These are phyloP conservation scores for Conticribra guillardii DNA, from an alignment of 108 stramenopile genomes.

Conservation along the genomic window DNA sequence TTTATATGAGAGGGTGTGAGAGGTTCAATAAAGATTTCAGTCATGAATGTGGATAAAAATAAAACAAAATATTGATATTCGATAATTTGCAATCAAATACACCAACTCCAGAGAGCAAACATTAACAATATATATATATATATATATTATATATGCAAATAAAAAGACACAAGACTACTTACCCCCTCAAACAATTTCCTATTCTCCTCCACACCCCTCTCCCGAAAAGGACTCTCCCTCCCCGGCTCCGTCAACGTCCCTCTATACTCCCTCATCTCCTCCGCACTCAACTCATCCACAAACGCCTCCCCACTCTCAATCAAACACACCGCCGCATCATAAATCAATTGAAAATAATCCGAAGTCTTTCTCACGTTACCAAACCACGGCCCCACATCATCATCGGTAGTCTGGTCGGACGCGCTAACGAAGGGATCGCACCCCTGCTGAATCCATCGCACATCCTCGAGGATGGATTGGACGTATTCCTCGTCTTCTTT, in stretches of 20 bases:
- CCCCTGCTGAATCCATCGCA: slow-evolving; percentile 82
- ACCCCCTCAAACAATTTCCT: slow-evolving; percentile 77
- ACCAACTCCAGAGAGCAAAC: too few species aligned
- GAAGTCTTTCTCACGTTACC: slow-evolving; percentile 78
- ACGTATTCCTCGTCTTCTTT: slow-evolving; percentile 91
- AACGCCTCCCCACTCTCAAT: slow-evolving; percentile 85
- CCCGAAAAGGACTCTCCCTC: slow-evolving; percentile 79
- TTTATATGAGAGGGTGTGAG: too few species aligned
- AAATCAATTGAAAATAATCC: slow-evolving; percentile 85
- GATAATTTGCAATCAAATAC: too few species aligned
- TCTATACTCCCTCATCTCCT: slow-evolving; percentile 90
- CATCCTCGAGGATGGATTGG: slow-evolving; percentile 87
- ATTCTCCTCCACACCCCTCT: slow-evolving; percentile 74
- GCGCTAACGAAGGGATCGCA: slow-evolving; percentile 32
- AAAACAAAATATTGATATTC: too few species aligned
- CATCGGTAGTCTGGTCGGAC: background rate
- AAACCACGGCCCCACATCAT: slow-evolving; percentile 67
- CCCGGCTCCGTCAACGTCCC: slow-evolving; percentile 88
- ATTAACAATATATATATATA: background rate
- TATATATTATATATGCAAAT: background rate
- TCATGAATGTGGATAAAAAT: too few species aligned
- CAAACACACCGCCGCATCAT: slow-evolving; percentile 79
- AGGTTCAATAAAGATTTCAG: too few species aligned
- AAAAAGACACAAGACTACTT: slow-evolving; percentile 15
- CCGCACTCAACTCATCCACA: slow-evolving; percentile 81